Percentiles rank a stretch among this genome's conserved stretches.
phyloP scores from a whole-genome alignment of 805 yeast genomes.

The Schwanniomyces polymorphus region DNA sequence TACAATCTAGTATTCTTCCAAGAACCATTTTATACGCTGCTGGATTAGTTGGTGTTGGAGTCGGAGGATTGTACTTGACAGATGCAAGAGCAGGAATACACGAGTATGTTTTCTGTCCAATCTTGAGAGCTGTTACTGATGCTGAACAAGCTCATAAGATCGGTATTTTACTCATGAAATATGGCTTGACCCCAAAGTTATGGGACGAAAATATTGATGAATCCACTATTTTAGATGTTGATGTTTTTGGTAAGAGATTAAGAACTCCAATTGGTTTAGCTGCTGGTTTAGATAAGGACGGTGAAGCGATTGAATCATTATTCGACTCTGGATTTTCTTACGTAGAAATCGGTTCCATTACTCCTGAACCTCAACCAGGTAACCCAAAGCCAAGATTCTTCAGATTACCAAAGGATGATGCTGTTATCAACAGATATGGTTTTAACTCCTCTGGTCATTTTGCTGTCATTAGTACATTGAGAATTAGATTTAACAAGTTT shows the following conservation, averaged over 20 bases:
- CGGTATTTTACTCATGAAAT: conserved; percentile 69
- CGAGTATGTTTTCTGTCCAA: conserved; percentile 79
- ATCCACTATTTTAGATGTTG: conserved; percentile 49
- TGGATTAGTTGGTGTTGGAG: conserved; percentile 24
- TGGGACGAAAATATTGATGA: conserved; percentile 49
- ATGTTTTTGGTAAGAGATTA: conserved; percentile 66
- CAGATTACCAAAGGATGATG: conserved; percentile 79
- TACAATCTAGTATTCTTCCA: conserved; percentile 17
- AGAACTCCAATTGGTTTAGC: conserved; percentile 88
- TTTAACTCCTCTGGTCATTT: conserved; percentile 91
- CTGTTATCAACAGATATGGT: conserved; percentile 93
- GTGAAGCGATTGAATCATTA: conserved; percentile 82
- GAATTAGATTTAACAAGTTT: conserved; percentile 55
- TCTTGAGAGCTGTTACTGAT: conserved; percentile 64
- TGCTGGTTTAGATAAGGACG: conserved; percentile 94
- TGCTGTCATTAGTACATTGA: conserved; percentile 65
- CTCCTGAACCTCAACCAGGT: conserved; percentile 92
- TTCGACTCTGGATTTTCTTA: conserved; percentile 80
- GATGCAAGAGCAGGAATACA: conserved; percentile 85
- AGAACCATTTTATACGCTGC: conserved; percentile 10
- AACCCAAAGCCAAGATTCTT: conserved; percentile 93
- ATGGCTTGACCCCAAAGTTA: conserved; percentile 66
- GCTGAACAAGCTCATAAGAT: conserved; percentile 86
- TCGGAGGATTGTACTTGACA: conserved; percentile 53
- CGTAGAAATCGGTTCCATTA: conserved; percentile 90